Conservation (phyloP, 331 rosid genomes). For the Phaseolus coccineus region DNA sequence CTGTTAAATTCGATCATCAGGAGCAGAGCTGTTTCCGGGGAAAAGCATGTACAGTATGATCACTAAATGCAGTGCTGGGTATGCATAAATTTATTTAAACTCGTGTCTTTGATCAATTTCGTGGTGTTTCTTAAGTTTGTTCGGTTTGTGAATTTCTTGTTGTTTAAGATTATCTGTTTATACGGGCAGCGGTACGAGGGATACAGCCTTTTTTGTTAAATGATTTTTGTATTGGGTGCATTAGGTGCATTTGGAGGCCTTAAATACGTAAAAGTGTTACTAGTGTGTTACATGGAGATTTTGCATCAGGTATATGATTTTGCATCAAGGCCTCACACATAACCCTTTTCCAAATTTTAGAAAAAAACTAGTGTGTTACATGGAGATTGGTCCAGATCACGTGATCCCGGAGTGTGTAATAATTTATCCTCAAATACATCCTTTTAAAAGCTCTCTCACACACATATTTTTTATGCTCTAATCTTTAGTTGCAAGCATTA, state of each 20-base stretch:
- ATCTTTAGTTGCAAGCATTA: not conserved
- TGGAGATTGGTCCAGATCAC: not conserved
- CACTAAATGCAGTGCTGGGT: conserved; percentile 52
- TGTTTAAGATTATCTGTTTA: conserved; percentile 11
- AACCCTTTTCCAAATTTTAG: not conserved
- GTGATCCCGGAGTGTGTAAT: not conserved
- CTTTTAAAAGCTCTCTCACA: not conserved
- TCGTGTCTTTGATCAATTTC: not conserved
- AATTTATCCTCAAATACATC: not conserved
- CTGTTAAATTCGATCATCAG: conserved; percentile 42
- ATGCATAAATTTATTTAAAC: conserved; percentile 30
- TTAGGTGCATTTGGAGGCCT: not conserved
- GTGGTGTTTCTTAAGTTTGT: not conserved
- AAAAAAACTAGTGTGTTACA: not conserved
- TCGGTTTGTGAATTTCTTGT: conserved; percentile 3
- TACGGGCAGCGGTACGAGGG: not conserved
- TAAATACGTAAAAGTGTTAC: not conserved
- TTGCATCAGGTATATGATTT: not conserved
- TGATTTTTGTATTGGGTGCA: not conserved
- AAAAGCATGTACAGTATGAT: conserved; percentile 50
- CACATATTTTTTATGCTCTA: not conserved
- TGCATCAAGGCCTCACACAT: not conserved
- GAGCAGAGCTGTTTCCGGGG: conserved; percentile 51
- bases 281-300: no score
- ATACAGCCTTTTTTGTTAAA: not conserved